Evolutionary conservation across 345 rosid genomes (phyloP).

Genomic region (Salix viminalis): DNA sequence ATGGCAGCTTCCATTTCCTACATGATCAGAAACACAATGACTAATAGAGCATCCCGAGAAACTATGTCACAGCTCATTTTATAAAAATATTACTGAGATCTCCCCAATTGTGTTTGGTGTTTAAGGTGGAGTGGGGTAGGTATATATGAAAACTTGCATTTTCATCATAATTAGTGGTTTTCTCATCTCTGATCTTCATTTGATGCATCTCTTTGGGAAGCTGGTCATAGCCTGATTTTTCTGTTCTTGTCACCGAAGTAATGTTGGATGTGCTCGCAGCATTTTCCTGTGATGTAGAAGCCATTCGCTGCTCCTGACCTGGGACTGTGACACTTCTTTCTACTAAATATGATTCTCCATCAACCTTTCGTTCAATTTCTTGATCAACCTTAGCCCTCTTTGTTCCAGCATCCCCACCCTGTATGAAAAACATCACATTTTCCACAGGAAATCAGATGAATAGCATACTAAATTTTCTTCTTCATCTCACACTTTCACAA

Average conservation of each 20-base stretch:
- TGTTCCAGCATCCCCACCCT: conserved; percentile 69
- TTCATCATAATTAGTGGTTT: conserved; percentile 41
- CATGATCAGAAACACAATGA: neutral
- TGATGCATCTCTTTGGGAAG: conserved; percentile 61
- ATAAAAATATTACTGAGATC: neutral
- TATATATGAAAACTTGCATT: conserved; percentile 37
- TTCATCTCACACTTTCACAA: neutral
- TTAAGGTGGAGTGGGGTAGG: neutral
- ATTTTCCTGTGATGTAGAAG: conserved; percentile 47
- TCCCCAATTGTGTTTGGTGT: neutral
- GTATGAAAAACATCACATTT: neutral
- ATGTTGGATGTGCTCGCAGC: conserved; percentile 51
- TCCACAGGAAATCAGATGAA: neutral
- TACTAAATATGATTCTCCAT: conserved; percentile 36
- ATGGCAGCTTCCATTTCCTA: conserved; percentile 64
- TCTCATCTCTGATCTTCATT: conserved; percentile 60
- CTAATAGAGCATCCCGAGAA: neutral
- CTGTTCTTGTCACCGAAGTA: conserved; percentile 29
- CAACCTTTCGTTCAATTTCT: conserved; percentile 33
- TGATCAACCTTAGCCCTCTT: conserved; percentile 79
- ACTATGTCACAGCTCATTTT: neutral
- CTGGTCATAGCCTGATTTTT: conserved; percentile 46
- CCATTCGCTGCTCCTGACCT: conserved; percentile 50
- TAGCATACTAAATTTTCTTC: neutral
- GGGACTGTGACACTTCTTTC: conserved; percentile 41